Base-by-base conservation (phyloP, 2,329 filamentous ascomycete species). In the Pseudopithomyces chartarum region DNA sequence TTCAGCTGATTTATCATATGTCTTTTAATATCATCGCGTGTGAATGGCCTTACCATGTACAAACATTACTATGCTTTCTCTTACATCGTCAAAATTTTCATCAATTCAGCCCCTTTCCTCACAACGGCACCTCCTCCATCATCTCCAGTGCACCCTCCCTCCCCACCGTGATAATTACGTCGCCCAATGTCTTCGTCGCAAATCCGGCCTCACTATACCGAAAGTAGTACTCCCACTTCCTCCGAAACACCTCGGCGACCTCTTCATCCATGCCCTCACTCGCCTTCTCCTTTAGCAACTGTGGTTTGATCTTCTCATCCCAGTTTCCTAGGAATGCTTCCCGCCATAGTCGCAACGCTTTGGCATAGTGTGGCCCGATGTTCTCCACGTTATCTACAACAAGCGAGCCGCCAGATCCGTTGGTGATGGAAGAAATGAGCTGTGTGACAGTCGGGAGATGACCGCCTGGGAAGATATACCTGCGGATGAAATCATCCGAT, bases 181-280 rank as follows among this genome's bases (percentile, higher is more conserved):
- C 89, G 2, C 88, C 88, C 19, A 92, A 72, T 2, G 87, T 90
- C 75, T 90, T 90, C 6, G 86, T 89, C 56, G 84, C 78, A 66
- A 92, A 91, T 0, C 88, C 89, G 38, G 88, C 88, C 71, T 91
- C 89, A 60, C 88, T 91, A 69, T 91, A 91, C 20, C 84, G 81
- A 73, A 91, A 92, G 70, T 91, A 92, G 67, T 91, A 92, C 79
- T 90, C 83, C 89, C 89, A 92, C 71, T 90, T 91, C 60, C 85
- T 81, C 67, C 82, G 82, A 67, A 91, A 92, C 1, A 90, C 81
- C 40, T 88, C 84, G 0, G 90, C 80, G 34, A 86, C 87, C 13
- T 90, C 80, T 32, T 86, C 86, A 39, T 82, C 82, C 52, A 87
- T 81, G 0, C 79, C 82, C 83, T 89, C 86, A 2, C 78, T 76